Evolutionary conservation across 495 filamentous ascomycete species (phyloP), one percentile per base, ranked within the genome.

Genomic region (Xylaria bambusicola): DNA sequence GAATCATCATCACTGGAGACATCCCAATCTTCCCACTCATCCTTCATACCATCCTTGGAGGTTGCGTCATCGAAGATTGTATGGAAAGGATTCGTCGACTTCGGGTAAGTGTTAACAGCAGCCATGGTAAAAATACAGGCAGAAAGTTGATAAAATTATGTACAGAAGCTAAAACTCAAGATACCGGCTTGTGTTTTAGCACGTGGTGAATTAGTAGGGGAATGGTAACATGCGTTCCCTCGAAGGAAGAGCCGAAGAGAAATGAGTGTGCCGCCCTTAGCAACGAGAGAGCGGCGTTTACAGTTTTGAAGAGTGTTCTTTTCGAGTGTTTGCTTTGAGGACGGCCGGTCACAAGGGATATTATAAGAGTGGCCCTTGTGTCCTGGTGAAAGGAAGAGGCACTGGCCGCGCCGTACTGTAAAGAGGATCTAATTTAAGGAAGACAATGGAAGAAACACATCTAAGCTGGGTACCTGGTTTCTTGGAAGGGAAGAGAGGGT

Each of bases 21-120:
- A 15, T 75, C 72, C 66, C 76, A 79, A 48, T 81, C 78, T 58
- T 81, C 78, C 78, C 78, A 80, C 17, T 79, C 77, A 18, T 78
- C 75, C 60, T 60, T 71, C 33, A 41, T 61, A n/a, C 61, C 51
- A 33, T 63, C 61, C 56, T 61, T 62, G 6, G 38, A 46, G 41
- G 21, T 66, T n/a, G 52, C 29, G 17, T 57, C 20, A 17, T 48
- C 36, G 18, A 56, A 38, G 21, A 53, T 2, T 4, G 17, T 33
- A 27, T 46, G 36, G 15, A 63, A 60, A 27, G 62, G 65, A 38
- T 47, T 68, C 20, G 52, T 65, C 15, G 57, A 29, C 23, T 58
- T 50, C 17, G 56, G 56, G 27, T 61, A 56, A 21, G 35, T 51
- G 17, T 52, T 20, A 31, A 51, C 49, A 12, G 63, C 31, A 31